Conservation (phyloP, 1,139 yeast species). For the Tardiomyces depauwii region DNA sequence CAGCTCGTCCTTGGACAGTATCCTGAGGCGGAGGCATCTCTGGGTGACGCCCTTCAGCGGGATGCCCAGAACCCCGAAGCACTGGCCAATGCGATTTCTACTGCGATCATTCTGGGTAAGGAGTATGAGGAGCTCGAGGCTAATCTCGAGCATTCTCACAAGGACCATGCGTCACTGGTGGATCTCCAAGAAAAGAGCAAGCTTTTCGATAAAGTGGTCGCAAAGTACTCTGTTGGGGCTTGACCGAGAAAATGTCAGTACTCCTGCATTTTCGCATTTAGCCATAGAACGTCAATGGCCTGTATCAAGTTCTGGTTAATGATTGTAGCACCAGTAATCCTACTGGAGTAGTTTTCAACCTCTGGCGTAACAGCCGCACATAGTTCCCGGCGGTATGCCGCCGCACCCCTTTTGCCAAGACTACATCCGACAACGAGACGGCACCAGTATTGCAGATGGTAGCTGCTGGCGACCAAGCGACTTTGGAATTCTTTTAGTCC, state of each 20-base stretch:
- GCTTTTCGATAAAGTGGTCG: constrained; percentile 46
- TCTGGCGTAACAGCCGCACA: too few relatives aligned
- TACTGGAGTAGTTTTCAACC: too few relatives aligned
- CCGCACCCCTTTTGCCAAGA: too few relatives aligned
- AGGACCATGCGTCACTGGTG: constrained; percentile 39
- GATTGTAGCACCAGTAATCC: too few relatives aligned
- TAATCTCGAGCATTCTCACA: constrained; percentile 32
- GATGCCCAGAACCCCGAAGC: constrained; percentile 35
- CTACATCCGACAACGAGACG: too few relatives aligned
- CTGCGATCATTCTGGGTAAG: constrained; percentile 38
- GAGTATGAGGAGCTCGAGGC: constrained; percentile 33
- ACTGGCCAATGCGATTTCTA: constrained; percentile 47
- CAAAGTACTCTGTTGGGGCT: constrained; percentile 31
- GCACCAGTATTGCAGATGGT: too few relatives aligned
- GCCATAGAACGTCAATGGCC: too few relatives aligned
- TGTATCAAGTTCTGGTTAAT: too few relatives aligned
- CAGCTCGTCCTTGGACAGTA: constrained; percentile 36
- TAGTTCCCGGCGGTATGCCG: too few relatives aligned
- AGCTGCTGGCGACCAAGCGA: too few relatives aligned
- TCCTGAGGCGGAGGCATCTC: constrained; percentile 36
- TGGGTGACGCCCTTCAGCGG: constrained; percentile 34
- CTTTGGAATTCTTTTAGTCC: neutral
- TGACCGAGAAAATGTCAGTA: neutral
- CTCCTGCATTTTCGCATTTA: too few relatives aligned
- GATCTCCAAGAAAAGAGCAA: constrained; percentile 43